Conservation (phyloP, 495 filamentous ascomycete genomes). For the Penicillium atrosanguineum region DNA sequence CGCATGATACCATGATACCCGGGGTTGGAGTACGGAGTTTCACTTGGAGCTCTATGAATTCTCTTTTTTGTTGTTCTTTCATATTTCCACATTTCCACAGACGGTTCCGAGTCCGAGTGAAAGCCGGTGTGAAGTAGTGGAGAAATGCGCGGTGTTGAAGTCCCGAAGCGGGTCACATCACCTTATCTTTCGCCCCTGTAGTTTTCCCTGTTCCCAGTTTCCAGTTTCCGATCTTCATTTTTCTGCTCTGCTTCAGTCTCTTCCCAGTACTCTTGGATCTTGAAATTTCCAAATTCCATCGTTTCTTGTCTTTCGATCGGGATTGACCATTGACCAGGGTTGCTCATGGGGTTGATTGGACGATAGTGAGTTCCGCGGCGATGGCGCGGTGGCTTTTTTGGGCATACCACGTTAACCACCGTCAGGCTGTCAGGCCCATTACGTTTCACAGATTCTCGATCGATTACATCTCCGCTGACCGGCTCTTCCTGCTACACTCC, state of each 20-base stretch:
- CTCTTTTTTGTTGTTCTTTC: neutral
- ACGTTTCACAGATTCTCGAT: conserved; percentile 11
- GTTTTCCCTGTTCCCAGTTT: neutral
- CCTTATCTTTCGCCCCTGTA: neutral
- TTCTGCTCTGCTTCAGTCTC: neutral
- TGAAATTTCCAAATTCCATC: neutral
- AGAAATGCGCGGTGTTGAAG: neutral
- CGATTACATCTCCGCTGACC: conserved; percentile 6
- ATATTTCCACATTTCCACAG: neutral
- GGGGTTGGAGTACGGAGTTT: neutral
- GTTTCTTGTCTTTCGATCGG: neutral
- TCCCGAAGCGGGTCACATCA: neutral
- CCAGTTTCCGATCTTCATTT: neutral
- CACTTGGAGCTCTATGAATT: neutral
- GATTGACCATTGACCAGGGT: neutral
- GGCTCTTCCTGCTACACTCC: neutral
- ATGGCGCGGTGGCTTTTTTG: conserved; percentile 12
- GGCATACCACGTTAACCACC: conserved; percentile 16
- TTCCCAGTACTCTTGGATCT: neutral
- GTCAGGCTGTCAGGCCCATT: conserved; percentile 11
- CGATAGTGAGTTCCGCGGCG: conserved; percentile 5
- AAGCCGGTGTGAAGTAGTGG: neutral
- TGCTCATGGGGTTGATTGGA: neutral
- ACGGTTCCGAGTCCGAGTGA: neutral
- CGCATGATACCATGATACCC: neutral